These are phyloP conservation scores for Lipomyces yamanashiensis DNA, from an alignment of 805 yeast species.

Conservation along the genomic window DNA sequence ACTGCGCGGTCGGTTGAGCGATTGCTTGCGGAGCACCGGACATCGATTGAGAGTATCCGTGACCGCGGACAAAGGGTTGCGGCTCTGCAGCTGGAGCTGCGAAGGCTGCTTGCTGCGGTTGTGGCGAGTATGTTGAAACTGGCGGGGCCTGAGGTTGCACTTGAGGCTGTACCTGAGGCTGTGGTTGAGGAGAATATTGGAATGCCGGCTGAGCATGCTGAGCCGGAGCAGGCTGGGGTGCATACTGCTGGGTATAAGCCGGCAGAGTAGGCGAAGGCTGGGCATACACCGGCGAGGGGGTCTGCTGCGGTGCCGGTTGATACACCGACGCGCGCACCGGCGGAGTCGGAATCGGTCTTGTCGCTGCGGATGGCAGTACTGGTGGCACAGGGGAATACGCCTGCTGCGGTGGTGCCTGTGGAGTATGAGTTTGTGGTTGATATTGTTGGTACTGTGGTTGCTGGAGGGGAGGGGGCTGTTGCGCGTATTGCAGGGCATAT, in stretches of 20 bases:
- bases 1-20: slow-evolving; percentile 8
- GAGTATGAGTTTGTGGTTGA: slow-evolving; percentile 4
- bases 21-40: slow-evolving; percentile 14
- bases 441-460: background rate
- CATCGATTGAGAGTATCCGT: slow-evolving; percentile 29
- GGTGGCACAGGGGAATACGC: slow-evolving; percentile 1
- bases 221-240: slow-evolving; percentile 3
- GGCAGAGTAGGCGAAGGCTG: slow-evolving; percentile 7
- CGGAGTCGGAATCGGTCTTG: slow-evolving; percentile 22
- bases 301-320: slow-evolving; percentile 7
- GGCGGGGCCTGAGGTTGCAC: slow-evolving; percentile 7
- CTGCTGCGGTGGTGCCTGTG: slow-evolving; percentile 16
- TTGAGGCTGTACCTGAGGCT: slow-evolving; percentile 15
- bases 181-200: slow-evolving; percentile 13
- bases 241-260: slow-evolving; percentile 13
- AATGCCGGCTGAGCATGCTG: slow-evolving; percentile 1
- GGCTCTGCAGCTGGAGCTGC: too few species aligned
- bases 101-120: slow-evolving; percentile 1
- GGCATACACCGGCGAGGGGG: background rate
- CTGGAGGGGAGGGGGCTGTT: slow-evolving; percentile 6
- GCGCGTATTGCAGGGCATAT: slow-evolving; percentile 1
- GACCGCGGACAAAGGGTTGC: slow-evolving; percentile 21
- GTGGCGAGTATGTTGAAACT: slow-evolving; percentile 6
- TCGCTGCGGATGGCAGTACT: slow-evolving; percentile 13
- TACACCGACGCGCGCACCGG: slow-evolving; percentile 28